Percentiles rank a stretch among this genome's conserved stretches.
These are phyloP conservation scores for Dryas octopetala DNA, from an alignment of 306 rosid species.

Conservation along the genomic window DNA sequence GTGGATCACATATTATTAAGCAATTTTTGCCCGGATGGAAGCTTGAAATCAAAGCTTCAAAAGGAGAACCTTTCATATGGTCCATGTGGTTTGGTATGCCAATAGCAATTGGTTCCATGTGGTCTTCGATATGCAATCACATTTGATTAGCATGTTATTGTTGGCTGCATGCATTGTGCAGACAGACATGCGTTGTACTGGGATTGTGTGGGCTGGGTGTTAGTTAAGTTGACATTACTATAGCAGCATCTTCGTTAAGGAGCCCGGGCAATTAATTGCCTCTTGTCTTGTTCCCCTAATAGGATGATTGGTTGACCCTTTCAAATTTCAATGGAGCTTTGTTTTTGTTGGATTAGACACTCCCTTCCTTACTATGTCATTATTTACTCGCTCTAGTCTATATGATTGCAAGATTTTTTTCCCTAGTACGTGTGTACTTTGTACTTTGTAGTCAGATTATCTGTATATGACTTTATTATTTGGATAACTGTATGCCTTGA, in stretches of 20 bases:
- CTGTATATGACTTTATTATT: not conserved
- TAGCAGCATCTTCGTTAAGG: not conserved
- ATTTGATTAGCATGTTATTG: not conserved
- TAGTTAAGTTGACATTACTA: not conserved
- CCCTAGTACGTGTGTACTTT: not conserved
- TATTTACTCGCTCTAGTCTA: not conserved
- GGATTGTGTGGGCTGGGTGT: not conserved
- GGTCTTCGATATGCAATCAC: not conserved
- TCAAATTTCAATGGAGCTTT: not conserved
- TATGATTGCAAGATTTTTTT: not conserved
- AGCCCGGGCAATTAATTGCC: conserved; percentile 5
- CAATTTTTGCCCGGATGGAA: conserved; percentile 33
- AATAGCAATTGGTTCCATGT: not conserved
- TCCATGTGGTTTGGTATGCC: conserved; percentile 3
- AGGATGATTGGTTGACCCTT: not conserved
- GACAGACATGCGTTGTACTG: not conserved
- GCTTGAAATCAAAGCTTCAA: conserved; percentile 20
- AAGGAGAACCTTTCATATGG: conserved; percentile 24
- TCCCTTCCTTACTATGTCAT: not conserved
- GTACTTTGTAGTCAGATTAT: not conserved
- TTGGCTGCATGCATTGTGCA: not conserved
- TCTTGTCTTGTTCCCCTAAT: not conserved
- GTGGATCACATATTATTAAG: conserved; percentile 32
- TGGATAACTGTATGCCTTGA: not conserved
- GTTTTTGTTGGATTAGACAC: not conserved